Conservation (phyloP, 1,139 yeast species). For the Taphrina betulina region DNA sequence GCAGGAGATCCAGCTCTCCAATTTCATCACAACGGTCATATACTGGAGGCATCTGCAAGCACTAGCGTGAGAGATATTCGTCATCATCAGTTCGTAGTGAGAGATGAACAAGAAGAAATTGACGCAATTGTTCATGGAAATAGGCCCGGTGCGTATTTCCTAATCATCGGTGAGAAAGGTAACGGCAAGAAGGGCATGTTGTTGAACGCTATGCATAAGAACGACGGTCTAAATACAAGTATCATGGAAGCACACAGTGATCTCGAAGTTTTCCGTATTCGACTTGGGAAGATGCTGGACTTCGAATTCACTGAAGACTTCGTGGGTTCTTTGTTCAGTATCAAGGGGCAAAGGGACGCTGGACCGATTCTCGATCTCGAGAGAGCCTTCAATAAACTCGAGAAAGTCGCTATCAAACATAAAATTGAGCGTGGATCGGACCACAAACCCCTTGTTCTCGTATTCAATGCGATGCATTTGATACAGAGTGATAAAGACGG, state of each 20-base stretch:
- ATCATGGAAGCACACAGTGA: constrained; percentile 82
- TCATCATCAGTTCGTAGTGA: constrained; percentile 49
- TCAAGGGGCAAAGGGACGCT: constrained; percentile 81
- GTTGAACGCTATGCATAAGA: constrained; percentile 66
- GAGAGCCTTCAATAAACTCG: constrained; percentile 73
- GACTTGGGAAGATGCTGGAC: constrained; percentile 73
- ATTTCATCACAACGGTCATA: constrained; percentile 40
- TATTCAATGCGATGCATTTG: constrained; percentile 73
- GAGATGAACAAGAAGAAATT: constrained; percentile 65
- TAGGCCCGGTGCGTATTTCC: constrained; percentile 64
- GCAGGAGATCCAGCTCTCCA: constrained; percentile 67
- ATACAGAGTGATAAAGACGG: constrained; percentile 73
- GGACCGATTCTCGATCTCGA: constrained; percentile 80
- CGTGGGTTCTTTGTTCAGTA: constrained; percentile 76
- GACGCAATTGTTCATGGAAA: constrained; percentile 68
- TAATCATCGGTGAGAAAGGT: constrained; percentile 80
- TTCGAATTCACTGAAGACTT: constrained; percentile 78
- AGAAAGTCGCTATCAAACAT: constrained; percentile 64
- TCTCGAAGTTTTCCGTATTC: constrained; percentile 74
- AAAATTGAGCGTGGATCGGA: constrained; percentile 43
- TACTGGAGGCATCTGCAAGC: background rate
- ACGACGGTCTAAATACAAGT: constrained; percentile 64
- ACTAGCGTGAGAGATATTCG: constrained; percentile 18
- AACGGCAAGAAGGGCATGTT: constrained; percentile 79
- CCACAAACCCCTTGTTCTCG: constrained; percentile 61